Base-by-base conservation (phyloP, 805 yeast genomes). In the Lachancea sp. region DNA sequence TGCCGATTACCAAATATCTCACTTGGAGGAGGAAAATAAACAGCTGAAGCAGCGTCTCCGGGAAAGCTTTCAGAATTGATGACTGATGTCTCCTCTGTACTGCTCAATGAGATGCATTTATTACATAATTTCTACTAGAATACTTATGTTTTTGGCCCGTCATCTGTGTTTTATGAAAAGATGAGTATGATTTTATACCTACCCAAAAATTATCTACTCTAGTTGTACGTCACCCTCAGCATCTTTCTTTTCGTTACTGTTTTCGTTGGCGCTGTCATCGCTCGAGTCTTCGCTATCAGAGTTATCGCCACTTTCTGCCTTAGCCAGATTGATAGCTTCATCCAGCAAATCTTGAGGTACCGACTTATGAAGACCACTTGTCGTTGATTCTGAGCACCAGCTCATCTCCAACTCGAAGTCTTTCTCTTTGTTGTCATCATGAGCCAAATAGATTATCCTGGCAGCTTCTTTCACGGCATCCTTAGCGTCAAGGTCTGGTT, bases 371-470 rank as follows among this genome's bases (percentile, higher is more conserved):
- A 69, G 60, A 13, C 96, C 94, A 4, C 73, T 74, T 5, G 97
- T 90, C 56, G 82, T 90, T 21, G 75, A 73, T 26, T 61, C 57
- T 26, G 90, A 78, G 40, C 79, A 78, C 98, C 98, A 92, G 50
- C 92, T 77, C 55, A 92, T 73, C 59, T 92, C 99, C 49, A 92
- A 72, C 66, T 92, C 98, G 60, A 88, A 92, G 45, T 89, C 97
- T 65, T 90, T 92, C 61, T 92, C 98, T 64, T 90, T 92, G 65
- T 88, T 87, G 58, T 92, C 98, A 67, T 92, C 99, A 58, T 94
- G 98, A 1, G 97, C 97, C 48, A 82, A 70, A 57, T 87, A 83
- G 55, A 92, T 83, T 59, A 92, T 88, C 63, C 82, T 83, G 4
- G 97, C 97, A 23, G 97, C 97, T 58, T 84, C 83, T 54, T 84